Evolutionary conservation across 2,329 filamentous ascomycete species (phyloP).

Genomic region (Pezizomycotina sp.): DNA sequence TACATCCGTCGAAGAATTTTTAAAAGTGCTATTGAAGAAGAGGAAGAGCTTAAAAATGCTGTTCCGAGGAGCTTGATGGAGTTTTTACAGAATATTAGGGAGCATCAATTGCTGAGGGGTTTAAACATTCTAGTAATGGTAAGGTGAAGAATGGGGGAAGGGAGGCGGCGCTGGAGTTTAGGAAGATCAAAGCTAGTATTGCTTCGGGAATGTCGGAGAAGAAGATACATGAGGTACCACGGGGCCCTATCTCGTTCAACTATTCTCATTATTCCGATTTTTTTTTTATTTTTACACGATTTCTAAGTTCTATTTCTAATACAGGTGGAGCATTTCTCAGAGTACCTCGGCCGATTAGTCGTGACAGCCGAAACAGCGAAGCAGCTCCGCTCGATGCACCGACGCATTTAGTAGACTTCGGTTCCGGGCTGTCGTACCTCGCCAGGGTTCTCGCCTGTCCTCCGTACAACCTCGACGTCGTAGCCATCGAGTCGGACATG

Average conservation of each 20-base stretch:
- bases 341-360: conserved; percentile 57
- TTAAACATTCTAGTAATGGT: conserved; percentile 31
- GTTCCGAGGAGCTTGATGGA: conserved; percentile 17
- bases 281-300: not conserved
- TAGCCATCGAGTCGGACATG: conserved; percentile 77
- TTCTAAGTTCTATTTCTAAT: no score
- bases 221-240: conserved; percentile 74
- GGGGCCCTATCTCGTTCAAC: not conserved
- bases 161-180: conserved; percentile 43
- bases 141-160: conserved; percentile 40
- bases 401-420: conserved; percentile 86
- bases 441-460: conserved; percentile 75
- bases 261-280: not conserved
- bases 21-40: conserved; percentile 59
- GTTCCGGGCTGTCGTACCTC: conserved; percentile 91
- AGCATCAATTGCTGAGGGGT: conserved; percentile 40
- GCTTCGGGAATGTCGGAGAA: conserved; percentile 89
- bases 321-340: conserved; percentile 52
- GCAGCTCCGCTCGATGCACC: conserved; percentile 34
- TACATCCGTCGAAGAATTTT: conserved; percentile 54
- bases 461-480: conserved; percentile 51
- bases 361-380: conserved; percentile 36
- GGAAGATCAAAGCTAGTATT: no score
- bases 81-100: conserved; percentile 20
- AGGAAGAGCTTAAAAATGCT: conserved; percentile 9